These are phyloP conservation scores for Apophysomyces variabilis DNA, from an alignment of 371 early-diverging fungal species.

Conservation along the genomic window DNA sequence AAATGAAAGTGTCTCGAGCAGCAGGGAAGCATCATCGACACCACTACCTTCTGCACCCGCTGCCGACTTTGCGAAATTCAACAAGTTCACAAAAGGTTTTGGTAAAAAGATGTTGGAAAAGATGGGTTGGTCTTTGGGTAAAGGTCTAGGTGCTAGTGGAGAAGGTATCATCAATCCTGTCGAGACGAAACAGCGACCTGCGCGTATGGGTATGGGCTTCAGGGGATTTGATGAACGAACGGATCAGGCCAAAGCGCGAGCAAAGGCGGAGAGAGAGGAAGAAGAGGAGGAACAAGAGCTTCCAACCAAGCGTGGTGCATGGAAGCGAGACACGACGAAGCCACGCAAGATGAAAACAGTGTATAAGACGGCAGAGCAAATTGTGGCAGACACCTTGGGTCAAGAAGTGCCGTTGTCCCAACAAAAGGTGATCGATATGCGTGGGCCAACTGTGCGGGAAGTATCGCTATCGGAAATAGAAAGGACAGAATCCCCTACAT, in stretches of 20 bases:
- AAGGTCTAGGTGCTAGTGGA: slow-evolving; percentile 80
- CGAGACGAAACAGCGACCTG: slow-evolving; percentile 82
- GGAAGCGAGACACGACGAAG: slow-evolving; percentile 42
- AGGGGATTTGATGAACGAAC: slow-evolving; percentile 76
- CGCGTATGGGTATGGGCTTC: slow-evolving; percentile 81
- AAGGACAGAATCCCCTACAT: slow-evolving; percentile 49
- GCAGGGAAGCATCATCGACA: slow-evolving; percentile 11
- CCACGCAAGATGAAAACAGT: slow-evolving; percentile 54
- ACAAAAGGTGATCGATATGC: slow-evolving; percentile 85
- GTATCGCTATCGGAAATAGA: slow-evolving; percentile 52
- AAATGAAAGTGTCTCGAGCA: slow-evolving; percentile 7
- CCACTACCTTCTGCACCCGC: slow-evolving; percentile 38
- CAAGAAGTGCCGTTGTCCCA: slow-evolving; percentile 32
- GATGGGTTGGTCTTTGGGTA: slow-evolving; percentile 80
- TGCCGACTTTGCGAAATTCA: slow-evolving; percentile 82
- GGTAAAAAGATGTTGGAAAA: slow-evolving; percentile 82
- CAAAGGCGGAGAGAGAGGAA: slow-evolving; percentile 34
- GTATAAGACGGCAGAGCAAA: slow-evolving; percentile 79
- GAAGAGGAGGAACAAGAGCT: slow-evolving; percentile 24
- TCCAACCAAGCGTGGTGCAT: slow-evolving; percentile 46
- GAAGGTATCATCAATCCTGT: slow-evolving; percentile 90
- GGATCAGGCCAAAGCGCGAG: slow-evolving; percentile 56
- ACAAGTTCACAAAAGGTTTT: slow-evolving; percentile 70
- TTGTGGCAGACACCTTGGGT: slow-evolving; percentile 41
- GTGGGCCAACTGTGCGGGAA: slow-evolving; percentile 71